Evolutionary conservation across 305 asterid species (phyloP), one percentile per base, ranked within the genome.

Genomic region (Solanum hybrid): DNA sequence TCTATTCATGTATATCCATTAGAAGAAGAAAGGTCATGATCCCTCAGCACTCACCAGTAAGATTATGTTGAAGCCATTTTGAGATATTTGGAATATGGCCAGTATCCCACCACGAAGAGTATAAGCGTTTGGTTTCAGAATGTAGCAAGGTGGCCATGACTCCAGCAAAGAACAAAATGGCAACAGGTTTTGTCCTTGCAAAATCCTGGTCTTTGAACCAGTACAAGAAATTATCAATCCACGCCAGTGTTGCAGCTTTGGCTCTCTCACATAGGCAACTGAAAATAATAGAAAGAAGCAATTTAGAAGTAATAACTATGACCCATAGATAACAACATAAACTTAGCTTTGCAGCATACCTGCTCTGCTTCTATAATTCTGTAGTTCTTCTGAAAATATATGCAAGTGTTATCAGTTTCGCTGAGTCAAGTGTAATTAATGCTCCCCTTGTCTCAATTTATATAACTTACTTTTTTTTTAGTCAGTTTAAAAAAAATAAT

Each of bases 71-170:
- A 91, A 97, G 98, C 98, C 99, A 97, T 93, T 96, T 97, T 4
- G 98, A 96, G 94, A 95, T 97, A 92, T 94, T 97, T 7, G 99
- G 99, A 95, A 92, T 93, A 92, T 97, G 99, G 95, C 98, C 73
- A 9, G 73, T 94, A 88, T 96, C 99, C 99, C 99, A 97, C 99
- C 98, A 97, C 99, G 98, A 97, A 36, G 99, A 94, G 89, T 97
- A 97, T 91, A 89, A 35, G 69, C 96, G 94, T 79, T 96, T 94
- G 20, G 97, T 92, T 34, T 96, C 98, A 11, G 96, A 92, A 14
- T 91, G 86, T 12, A 93, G 92, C 87, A 94, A 71, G 66, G 94
- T 91, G 34, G 95, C 97, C 99, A 95, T 96, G 86, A 91, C 86
- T 86, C 91, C 93, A 79, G 91, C 92, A 86, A 93, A 80, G 75